A percentile compares a stretch with the other conserved stretches of the same genome.
phyloP scores from a whole-genome alignment of 75 land plant genomes.

The Pseudotsuga menziesii region DNA sequence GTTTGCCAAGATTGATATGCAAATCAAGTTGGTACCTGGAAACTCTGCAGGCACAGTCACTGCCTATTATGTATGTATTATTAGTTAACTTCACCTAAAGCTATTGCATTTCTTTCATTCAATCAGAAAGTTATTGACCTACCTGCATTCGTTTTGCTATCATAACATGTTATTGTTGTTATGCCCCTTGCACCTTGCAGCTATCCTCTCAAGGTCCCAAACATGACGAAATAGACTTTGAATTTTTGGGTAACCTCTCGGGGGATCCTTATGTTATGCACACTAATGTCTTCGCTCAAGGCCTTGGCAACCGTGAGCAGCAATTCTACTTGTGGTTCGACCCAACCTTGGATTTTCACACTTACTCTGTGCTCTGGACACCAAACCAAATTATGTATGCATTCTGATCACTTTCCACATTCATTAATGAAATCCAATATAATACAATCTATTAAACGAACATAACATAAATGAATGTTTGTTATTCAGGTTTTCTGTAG shows the following conservation, averaged over 20 bases:
- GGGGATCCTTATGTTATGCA: conserved; percentile 48
- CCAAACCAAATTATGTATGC: conserved; percentile 40
- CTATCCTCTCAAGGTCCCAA: conserved; percentile 36
- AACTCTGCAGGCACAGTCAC: conserved; percentile 46
- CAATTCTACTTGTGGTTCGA: conserved; percentile 42
- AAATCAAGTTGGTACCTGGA: conserved; percentile 39
- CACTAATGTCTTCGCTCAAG: conserved; percentile 46
- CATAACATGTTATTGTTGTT: background rate
- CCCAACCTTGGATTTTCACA: conserved; percentile 42
- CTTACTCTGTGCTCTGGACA: conserved; percentile 49
- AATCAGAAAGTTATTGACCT: background rate
- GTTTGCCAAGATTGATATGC: conserved; percentile 38
- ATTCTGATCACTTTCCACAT: background rate
- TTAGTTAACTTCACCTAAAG: too few species aligned
- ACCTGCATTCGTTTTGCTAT: too few species aligned
- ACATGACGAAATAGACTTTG: conserved; percentile 50
- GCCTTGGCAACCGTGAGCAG: conserved; percentile 36
- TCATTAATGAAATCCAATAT: background rate
- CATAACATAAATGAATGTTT: background rate
- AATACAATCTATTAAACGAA: too few species aligned
- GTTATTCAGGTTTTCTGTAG: conserved; percentile 41
- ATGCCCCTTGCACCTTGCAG: conserved; percentile 13
- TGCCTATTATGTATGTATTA: conserved; percentile 25
- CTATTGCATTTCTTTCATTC: background rate
- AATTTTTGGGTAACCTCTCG: conserved; percentile 41